Conservation (phyloP, 495 filamentous ascomycete species). For the Hapsidospora chrysogenum region DNA sequence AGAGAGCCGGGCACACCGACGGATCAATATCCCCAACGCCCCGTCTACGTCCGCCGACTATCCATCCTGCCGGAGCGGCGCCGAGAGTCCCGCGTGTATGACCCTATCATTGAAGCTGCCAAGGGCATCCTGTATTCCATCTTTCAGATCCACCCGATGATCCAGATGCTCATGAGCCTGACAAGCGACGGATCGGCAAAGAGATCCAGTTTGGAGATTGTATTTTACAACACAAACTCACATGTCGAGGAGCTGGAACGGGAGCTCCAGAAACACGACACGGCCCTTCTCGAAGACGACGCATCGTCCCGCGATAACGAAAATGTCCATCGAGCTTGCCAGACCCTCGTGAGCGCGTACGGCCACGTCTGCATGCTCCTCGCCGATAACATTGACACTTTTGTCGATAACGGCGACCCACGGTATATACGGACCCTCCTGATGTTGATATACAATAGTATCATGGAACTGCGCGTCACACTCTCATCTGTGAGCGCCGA, state of each 20-base stretch:
- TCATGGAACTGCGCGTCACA: conserved; percentile 51
- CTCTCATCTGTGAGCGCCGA: conserved; percentile 7
- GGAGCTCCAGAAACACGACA: conserved; percentile 48
- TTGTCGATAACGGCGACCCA: conserved; percentile 58
- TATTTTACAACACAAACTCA: conserved; percentile 58
- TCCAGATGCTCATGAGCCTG: conserved; percentile 54
- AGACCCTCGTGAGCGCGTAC: conserved; percentile 62
- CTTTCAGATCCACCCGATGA: conserved; percentile 61
- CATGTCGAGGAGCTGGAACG: conserved; percentile 62
- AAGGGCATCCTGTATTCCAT: conserved; percentile 81
- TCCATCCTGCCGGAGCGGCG: conserved; percentile 75
- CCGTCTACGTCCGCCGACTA: conserved; percentile 53
- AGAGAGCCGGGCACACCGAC: conserved; percentile 41
- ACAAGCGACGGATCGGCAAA: conserved; percentile 49
- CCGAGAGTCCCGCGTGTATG: conserved; percentile 35
- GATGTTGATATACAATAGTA: conserved; percentile 63
- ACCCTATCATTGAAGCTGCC: conserved; percentile 59
- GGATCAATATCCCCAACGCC: conserved; percentile 32
- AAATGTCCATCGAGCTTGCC: conserved; percentile 45
- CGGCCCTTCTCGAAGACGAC: conserved; percentile 27
- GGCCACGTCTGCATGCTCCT: conserved; percentile 56
- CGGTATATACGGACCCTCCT: conserved; percentile 68
- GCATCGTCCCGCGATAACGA: conserved; percentile 39
- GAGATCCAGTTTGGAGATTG: conserved; percentile 57
- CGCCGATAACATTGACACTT: conserved; percentile 48